These are phyloP conservation scores for Coleophoma eucalyptorum DNA, from an alignment of 2,329 filamentous ascomycete species.

Conservation along the genomic window DNA sequence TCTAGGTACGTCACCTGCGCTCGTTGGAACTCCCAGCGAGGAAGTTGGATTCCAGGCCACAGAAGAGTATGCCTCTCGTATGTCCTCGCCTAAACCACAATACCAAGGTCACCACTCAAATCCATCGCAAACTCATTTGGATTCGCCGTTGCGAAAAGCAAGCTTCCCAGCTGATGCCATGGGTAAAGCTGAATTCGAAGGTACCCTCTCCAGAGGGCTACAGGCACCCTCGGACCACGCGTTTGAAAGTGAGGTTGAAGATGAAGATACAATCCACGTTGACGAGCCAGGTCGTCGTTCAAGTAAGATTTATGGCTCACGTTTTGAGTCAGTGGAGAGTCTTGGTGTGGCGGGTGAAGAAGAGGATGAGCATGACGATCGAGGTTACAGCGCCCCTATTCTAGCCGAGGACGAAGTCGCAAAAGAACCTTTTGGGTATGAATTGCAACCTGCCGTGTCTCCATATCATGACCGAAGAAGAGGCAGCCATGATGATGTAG, in stretches of 20 bases:
- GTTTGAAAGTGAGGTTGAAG: constrained; percentile 42
- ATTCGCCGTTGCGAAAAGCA: constrained; percentile 36
- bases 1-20: constrained; percentile 59
- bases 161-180: constrained; percentile 33
- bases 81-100: constrained; percentile 62
- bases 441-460: constrained; percentile 77
- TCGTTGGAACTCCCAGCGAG: constrained; percentile 77
- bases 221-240: constrained; percentile 29
- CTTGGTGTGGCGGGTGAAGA: constrained; percentile 39
- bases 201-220: constrained; percentile 32
- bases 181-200: constrained; percentile 20
- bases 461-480: constrained; percentile 62
- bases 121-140: constrained; percentile 38
- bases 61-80: constrained; percentile 77
- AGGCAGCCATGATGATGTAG: constrained; percentile 52
- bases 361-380: constrained; percentile 49
- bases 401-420: constrained; percentile 83
- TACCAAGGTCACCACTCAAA: constrained; percentile 36
- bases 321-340: constrained; percentile 45
- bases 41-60: constrained; percentile 85
- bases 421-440: constrained; percentile 66
- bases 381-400: constrained; percentile 71
- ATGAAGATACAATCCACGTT: constrained; percentile 70
- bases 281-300: constrained; percentile 56
- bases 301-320: constrained; percentile 37